A percentile compares a stretch with the other conserved stretches of the same genome.
Evolutionary conservation across 2,329 filamentous ascomycete species (phyloP).

Genomic region (Ophiostoma novo-ulmi): DNA sequence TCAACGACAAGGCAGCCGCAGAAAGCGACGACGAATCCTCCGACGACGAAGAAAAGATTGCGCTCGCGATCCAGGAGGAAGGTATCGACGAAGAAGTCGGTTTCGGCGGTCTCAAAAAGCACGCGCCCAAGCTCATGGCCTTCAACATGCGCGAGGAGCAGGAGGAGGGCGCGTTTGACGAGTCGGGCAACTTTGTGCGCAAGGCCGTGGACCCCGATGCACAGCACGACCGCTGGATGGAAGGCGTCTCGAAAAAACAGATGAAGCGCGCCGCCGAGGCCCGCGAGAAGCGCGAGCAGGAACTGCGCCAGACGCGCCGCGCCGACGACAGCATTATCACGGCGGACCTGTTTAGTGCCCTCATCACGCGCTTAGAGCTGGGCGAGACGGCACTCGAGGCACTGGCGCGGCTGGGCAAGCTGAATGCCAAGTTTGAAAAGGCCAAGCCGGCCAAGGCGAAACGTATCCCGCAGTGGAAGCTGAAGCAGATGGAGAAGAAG

Average conservation of each 20-base stretch:
- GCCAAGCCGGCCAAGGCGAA: conserved; percentile 50
- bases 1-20: conserved; percentile 34
- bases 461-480: conserved; percentile 61
- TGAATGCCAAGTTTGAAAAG: conserved; percentile 27
- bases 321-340: conserved; percentile 86
- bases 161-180: conserved; percentile 89
- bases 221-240: conserved; percentile 85
- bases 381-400: conserved; percentile 87
- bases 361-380: conserved; percentile 69
- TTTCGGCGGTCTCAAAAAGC: conserved; percentile 81
- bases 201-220: conserved; percentile 86
- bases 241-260: conserved; percentile 88
- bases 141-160: conserved; percentile 91
- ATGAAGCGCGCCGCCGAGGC: conserved; percentile 84
- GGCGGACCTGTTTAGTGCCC: conserved; percentile 64
- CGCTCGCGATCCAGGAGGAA: conserved; percentile 68
- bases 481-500: conserved; percentile 52
- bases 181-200: conserved; percentile 83
- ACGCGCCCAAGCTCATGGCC: conserved; percentile 89
- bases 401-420: conserved; percentile 70
- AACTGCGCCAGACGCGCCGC: conserved; percentile 64
- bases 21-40: conserved; percentile 13
- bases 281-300: conserved; percentile 76
- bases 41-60: conserved; percentile 60
- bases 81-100: conserved; percentile 85